Percentiles rank a stretch among this genome's conserved stretches.
These are phyloP conservation scores for Fraxinus albicans DNA, from an alignment of 305 asterid genomes.

Conservation along the genomic window DNA sequence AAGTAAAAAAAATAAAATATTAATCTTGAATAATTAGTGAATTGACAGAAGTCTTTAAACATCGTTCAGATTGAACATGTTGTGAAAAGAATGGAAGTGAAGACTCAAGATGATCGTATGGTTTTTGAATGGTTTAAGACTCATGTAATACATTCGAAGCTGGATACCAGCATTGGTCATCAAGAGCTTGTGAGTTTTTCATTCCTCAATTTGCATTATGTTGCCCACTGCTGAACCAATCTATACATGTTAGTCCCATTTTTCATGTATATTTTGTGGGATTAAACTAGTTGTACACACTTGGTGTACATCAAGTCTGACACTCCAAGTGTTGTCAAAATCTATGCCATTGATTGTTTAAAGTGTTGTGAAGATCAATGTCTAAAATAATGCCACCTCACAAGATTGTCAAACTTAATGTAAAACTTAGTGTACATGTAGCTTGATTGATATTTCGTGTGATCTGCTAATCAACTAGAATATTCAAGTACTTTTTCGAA, in stretches of 20 bases:
- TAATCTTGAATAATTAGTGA: conserved; percentile 11
- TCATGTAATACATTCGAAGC: conserved; percentile 70
- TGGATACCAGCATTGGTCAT: conserved; percentile 77
- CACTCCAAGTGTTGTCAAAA: not conserved
- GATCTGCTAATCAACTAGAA: not conserved
- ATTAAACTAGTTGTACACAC: not conserved
- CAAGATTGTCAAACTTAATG: not conserved
- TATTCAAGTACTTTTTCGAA: not conserved
- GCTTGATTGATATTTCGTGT: not conserved
- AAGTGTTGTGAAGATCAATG: not conserved
- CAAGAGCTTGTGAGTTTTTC: conserved; percentile 73
- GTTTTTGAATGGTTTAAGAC: conserved; percentile 80
- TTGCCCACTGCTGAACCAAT: not conserved
- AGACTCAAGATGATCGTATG: conserved; percentile 45
- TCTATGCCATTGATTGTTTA: not conserved
- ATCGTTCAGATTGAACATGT: conserved; percentile 60
- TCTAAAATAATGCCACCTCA: not conserved
- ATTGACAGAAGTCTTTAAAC: conserved; percentile 14
- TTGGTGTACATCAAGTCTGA: not conserved
- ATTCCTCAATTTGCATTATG: conserved; percentile 15
- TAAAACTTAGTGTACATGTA: not conserved
- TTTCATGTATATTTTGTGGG: not conserved
- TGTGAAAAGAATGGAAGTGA: conserved; percentile 61
- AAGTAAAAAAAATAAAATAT: not conserved
- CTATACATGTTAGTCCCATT: conserved; percentile 7